phyloP scores from a whole-genome alignment of 192 early-diverging fungal genomes.

The Coemansia brasiliensis region DNA sequence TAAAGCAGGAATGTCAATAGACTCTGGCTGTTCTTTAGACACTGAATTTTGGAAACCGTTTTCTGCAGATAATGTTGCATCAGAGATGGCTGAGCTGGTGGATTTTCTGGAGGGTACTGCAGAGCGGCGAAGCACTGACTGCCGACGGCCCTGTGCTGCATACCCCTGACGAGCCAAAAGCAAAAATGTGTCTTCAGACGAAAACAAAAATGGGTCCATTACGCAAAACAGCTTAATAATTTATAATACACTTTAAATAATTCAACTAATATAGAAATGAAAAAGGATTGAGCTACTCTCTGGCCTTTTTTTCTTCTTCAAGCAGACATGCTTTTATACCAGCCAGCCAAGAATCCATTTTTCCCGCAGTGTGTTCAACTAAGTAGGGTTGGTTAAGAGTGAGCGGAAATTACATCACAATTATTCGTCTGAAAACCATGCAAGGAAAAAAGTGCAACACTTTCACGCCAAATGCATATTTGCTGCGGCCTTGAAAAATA shows the following conservation, averaged over 20 bases:
- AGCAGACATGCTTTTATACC: neutral
- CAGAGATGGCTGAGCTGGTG: slow-evolving; percentile 4
- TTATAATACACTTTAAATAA: neutral
- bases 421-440: neutral
- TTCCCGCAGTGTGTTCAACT: too few species aligned
- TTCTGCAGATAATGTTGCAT: neutral
- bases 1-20: neutral
- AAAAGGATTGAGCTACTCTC: too few species aligned
- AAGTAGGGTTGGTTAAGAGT: too few species aligned
- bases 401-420: slow-evolving; percentile 2
- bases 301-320: too few species aligned
- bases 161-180: slow-evolving; percentile 42
- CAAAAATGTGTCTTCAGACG: slow-evolving; percentile 22
- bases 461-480: neutral
- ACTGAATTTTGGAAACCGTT: neutral
- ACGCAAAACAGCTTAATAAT: neutral
- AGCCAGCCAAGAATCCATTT: neutral
- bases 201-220: slow-evolving; percentile 32
- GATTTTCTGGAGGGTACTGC: neutral
- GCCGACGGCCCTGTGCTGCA: slow-evolving; percentile 35
- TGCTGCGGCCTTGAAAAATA: neutral
- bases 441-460: neutral
- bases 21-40: neutral
- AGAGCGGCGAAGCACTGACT: slow-evolving; percentile 6
- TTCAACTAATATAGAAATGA: neutral